Base-by-base conservation (phyloP, 345 rosid species). In the Linum usitatissimum region DNA sequence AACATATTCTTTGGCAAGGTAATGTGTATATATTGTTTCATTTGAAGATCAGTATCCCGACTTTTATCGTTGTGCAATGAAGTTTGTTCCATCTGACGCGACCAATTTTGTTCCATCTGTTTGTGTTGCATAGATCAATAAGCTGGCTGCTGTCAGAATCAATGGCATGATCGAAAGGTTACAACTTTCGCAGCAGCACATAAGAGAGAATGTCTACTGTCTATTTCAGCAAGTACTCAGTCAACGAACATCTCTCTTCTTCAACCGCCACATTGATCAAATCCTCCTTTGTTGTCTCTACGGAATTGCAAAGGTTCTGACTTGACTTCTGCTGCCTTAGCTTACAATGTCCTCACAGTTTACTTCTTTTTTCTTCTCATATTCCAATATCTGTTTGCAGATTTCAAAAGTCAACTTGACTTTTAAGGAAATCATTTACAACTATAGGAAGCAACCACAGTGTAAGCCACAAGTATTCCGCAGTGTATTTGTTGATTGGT, bases 401-500 rank as follows among this genome's bases (percentile, higher is more conserved):
- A 90, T 93, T 62, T 87, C 92, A 75, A 91, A 90, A 69, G 74
- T 84, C 73, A 79, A 74, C 68, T 72, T 93, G 55, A 87, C 97
- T 38, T 93, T 93, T 67, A 78, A 72, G 80, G 96, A 90, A 65
- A 90, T 93, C 60, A 81, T 93, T 60, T 73, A 62, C 80, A 87
- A 87, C 80, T 90, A 87, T 66, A 76, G 90, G 77, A 93, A 87
- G 89, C 99, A 93, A 71, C 92, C 97, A 67, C 99, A 90, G 62
- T 87, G 97, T 76, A 90, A 87, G 74, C 90, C 92, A 28, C 90
- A 81, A 69, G 96, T 93, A 54, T 93, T 86, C 71, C 85, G 91
- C 40, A 84, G 82, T 34, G 96, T 93, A 31, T 87, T 82, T 79
- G 82, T 90, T 67, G 95, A 90, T 69, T 74, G 84, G 63, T 74